Conservation (phyloP, 2,329 filamentous ascomycete species). For the Penicillium sp. region DNA sequence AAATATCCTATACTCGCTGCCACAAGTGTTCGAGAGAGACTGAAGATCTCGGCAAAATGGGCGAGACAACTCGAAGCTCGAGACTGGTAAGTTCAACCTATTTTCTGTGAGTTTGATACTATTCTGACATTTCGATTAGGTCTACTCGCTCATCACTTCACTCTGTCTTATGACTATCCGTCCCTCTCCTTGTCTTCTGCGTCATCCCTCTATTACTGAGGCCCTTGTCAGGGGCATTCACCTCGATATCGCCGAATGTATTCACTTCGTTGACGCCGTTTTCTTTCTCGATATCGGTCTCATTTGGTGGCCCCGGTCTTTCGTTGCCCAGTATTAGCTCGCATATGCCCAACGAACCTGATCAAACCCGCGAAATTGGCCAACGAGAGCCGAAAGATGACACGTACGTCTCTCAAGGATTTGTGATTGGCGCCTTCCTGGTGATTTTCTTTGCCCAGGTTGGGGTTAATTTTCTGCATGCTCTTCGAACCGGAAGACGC, state of each 20-base stretch:
- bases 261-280: conserved; percentile 30
- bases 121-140: conserved; percentile 17
- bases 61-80: conserved; percentile 61
- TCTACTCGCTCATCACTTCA: conserved; percentile 27
- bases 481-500: conserved; percentile 20
- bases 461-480: conserved; percentile 23
- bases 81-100: conserved; percentile 53
- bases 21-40: conserved; percentile 65
- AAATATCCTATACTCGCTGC: conserved; percentile 69
- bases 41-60: conserved; percentile 78
- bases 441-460: conserved; percentile 26
- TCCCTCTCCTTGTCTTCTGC: conserved; percentile 31
- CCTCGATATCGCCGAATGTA: conserved; percentile 21
- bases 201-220: conserved; percentile 24
- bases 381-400: conserved; percentile 9
- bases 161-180: conserved; percentile 40
- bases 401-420: conserved; percentile 26
- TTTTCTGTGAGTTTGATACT: conserved; percentile 1
- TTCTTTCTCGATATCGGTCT: conserved; percentile 31
- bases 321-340: conserved; percentile 4
- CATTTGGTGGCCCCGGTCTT: conserved; percentile 21
- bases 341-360: conserved; percentile 1
- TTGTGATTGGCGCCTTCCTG: conserved; percentile 28
- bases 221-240: conserved; percentile 16
- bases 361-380: not conserved